Evolutionary conservation across 768 basidiomycete genomes (phyloP).

Genomic region (Porpolomopsis calyptriformis): DNA sequence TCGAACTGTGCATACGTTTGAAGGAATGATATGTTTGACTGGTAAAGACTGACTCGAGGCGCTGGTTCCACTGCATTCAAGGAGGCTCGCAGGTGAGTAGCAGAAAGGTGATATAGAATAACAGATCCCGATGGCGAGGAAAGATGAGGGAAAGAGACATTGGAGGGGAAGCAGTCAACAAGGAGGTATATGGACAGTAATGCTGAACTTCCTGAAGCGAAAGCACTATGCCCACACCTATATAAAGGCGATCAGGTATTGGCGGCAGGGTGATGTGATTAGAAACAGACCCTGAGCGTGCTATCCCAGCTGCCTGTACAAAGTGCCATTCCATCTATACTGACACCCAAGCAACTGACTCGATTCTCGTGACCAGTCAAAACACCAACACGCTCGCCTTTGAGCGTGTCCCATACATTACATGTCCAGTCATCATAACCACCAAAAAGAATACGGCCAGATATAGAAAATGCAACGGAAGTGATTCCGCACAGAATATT

Average conservation of each 20-base stretch:
- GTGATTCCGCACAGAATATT: slow-evolving; percentile 99
- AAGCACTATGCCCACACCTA: slow-evolving; percentile 76
- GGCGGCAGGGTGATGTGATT: slow-evolving; percentile 4
- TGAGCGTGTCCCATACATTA: slow-evolving; percentile 99
- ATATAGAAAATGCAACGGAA: slow-evolving; percentile 96
- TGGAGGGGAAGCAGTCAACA: slow-evolving; percentile 11
- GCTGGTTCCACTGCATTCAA: slow-evolving; percentile 29
- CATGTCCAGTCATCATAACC: slow-evolving; percentile 99
- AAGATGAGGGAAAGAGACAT: slow-evolving; percentile 16
- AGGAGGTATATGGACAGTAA: slow-evolving; percentile 16
- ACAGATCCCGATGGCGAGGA: slow-evolving; percentile 24
- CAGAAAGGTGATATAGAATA: slow-evolving; percentile 34
- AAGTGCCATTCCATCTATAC: slow-evolving; percentile 93
- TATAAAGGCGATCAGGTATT: background rate
- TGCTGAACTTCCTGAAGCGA: slow-evolving; percentile 10
- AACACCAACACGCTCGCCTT: slow-evolving; percentile 96
- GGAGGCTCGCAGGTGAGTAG: slow-evolving; percentile 46
- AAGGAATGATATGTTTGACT: slow-evolving; percentile 28
- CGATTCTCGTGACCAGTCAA: slow-evolving; percentile 97
- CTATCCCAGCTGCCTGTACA: slow-evolving; percentile 99
- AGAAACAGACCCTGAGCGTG: slow-evolving; percentile 70
- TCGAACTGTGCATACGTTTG: slow-evolving; percentile 10
- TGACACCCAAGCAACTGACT: slow-evolving; percentile 93
- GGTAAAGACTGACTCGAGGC: slow-evolving; percentile 59
- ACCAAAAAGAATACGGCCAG: slow-evolving; percentile 93